Percentiles rank a stretch among this genome's conserved stretches.
Conservation (phyloP, 257 asterid genomes). For the Mentha longifolia region DNA sequence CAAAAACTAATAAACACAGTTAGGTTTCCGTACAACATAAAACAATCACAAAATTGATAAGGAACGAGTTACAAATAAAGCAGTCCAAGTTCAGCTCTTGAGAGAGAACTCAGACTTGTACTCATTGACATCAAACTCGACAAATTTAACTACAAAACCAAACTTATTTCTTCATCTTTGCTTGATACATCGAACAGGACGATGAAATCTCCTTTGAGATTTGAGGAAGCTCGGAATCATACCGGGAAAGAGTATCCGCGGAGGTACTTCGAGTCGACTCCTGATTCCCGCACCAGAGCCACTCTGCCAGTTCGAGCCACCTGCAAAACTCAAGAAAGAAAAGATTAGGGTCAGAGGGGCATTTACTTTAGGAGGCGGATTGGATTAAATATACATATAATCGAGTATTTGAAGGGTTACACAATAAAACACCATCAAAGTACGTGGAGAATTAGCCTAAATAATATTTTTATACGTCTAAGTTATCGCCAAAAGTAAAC, state of each 20-base stretch:
- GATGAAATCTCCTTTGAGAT: neutral
- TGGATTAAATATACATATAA: neutral
- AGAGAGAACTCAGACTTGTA: neutral
- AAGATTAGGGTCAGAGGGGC: neutral
- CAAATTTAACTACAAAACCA: neutral
- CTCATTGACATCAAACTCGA: conserved; percentile 7
- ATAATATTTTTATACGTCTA: too few species aligned
- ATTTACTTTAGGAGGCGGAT: neutral
- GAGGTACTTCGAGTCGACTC: conserved; percentile 84
- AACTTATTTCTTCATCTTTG: conserved; percentile 15
- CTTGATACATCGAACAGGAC: neutral
- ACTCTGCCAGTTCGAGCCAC: conserved; percentile 94
- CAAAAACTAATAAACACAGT: neutral
- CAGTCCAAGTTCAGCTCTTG: neutral
- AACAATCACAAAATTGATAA: neutral
- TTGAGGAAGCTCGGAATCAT: conserved; percentile 23
- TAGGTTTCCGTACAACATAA: neutral
- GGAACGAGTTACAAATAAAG: neutral
- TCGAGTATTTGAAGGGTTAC: neutral
- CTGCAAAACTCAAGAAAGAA: conserved; percentile 41
- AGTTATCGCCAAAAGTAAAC: neutral
- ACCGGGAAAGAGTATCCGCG: conserved; percentile 86
- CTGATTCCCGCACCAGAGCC: conserved; percentile 82
- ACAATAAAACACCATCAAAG: neutral
- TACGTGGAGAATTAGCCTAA: neutral